Evolutionary conservation across 257 asterid species (phyloP).

Genomic region (Rehmannia glutinosa): DNA sequence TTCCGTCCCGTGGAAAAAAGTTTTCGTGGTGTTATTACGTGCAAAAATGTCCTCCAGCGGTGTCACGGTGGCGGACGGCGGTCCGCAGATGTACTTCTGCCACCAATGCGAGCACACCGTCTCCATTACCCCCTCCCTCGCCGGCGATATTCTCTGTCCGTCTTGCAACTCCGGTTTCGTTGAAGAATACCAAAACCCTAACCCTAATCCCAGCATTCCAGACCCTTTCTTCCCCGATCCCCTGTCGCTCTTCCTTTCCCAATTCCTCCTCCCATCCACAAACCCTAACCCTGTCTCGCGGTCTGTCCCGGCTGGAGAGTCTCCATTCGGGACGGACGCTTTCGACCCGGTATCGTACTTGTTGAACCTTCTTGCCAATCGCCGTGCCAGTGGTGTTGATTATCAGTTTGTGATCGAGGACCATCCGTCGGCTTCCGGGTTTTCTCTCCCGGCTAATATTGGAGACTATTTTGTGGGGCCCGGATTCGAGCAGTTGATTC

Average conservation of each 20-base stretch:
- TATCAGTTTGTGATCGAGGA: constrained; percentile 51
- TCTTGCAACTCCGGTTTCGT: constrained; percentile 64
- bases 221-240: constrained; percentile 35
- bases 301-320: constrained; percentile 13
- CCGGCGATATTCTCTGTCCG: constrained; percentile 59
- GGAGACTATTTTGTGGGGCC: constrained; percentile 76
- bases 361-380: constrained; percentile 36
- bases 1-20: background rate
- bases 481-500: constrained; percentile 70
- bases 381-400: constrained; percentile 54
- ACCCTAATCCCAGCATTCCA: constrained; percentile 22
- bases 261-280: constrained; percentile 24
- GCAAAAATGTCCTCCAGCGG: constrained; percentile 56
- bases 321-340: constrained; percentile 24
- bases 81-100: constrained; percentile 69
- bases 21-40: background rate
- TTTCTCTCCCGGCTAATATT: constrained; percentile 31
- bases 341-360: constrained; percentile 49
- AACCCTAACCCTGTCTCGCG: constrained; percentile 20
- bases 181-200: constrained; percentile 55
- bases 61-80: constrained; percentile 50
- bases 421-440: constrained; percentile 16
- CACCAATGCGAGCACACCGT: constrained; percentile 62
- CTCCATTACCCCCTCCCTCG: constrained; percentile 43
- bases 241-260: constrained; percentile 31